Conservation (phyloP, 345 rosid species). For the Garcia nutans region DNA sequence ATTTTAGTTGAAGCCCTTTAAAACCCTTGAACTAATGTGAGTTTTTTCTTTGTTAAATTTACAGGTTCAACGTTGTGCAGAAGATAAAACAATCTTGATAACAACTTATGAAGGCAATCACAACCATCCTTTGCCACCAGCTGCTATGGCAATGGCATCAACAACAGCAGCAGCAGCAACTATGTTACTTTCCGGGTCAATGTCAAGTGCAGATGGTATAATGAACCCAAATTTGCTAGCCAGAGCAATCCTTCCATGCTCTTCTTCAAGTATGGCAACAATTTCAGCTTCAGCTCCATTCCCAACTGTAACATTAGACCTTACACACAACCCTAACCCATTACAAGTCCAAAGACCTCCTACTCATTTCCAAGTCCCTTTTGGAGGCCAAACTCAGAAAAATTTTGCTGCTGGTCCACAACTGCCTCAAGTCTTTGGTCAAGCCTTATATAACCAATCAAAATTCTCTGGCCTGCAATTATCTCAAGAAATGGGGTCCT, state of each 20-base stretch:
- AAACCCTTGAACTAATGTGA: not conserved
- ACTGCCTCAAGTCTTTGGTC: slow-evolving; percentile 67
- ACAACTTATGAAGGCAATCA: slow-evolving; percentile 96
- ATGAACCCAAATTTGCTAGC: slow-evolving; percentile 87
- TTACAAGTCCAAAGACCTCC: slow-evolving; percentile 46
- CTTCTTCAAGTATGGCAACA: slow-evolving; percentile 87
- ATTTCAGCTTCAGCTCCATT: slow-evolving; percentile 97
- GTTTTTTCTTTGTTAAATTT: not conserved
- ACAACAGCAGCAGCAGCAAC: slow-evolving; percentile 84
- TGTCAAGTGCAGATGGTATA: slow-evolving; percentile 82
- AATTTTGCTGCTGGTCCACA: slow-evolving; percentile 29
- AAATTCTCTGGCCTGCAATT: slow-evolving; percentile 86
- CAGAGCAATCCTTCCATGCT: slow-evolving; percentile 81
- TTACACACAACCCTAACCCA: slow-evolving; percentile 70
- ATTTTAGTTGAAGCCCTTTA: not conserved
- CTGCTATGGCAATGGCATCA: slow-evolving; percentile 95
- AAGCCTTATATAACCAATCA: slow-evolving; percentile 72
- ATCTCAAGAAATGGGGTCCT: slow-evolving; percentile 47
- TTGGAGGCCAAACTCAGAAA: slow-evolving; percentile 39
- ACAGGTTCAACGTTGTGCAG: slow-evolving; percentile 96
- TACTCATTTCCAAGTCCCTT: slow-evolving; percentile 44
- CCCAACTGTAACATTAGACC: slow-evolving; percentile 93
- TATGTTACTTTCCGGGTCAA: slow-evolving; percentile 90
- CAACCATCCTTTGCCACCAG: slow-evolving; percentile 89
- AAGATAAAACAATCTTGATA: slow-evolving; percentile 73